A percentile compares a stretch with the other conserved stretches of the same genome.
Conservation (phyloP, 768 basidiomycete genomes). For the Exidia glandulosa region DNA sequence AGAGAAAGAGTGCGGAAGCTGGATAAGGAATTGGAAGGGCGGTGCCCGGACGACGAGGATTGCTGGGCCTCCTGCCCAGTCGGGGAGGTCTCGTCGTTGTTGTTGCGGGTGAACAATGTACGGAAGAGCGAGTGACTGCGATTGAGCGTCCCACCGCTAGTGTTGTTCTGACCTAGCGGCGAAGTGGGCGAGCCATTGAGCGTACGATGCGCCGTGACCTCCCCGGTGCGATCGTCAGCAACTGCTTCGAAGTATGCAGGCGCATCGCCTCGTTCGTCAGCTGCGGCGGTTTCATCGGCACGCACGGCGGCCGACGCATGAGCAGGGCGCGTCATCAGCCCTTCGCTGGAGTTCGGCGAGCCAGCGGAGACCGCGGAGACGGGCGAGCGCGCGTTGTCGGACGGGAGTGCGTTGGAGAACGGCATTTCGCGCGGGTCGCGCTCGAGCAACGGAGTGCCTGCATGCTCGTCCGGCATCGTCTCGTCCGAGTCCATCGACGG, state of each 20-base stretch:
- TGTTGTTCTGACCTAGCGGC: background rate
- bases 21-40: background rate
- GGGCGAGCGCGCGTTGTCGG: background rate
- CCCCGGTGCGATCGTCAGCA: slow-evolving; percentile 7
- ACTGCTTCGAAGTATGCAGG: slow-evolving; percentile 57
- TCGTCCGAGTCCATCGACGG: background rate
- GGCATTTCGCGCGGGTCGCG: slow-evolving; percentile 9
- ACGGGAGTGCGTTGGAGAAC: slow-evolving; percentile 18
- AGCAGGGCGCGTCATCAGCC: slow-evolving; percentile 10
- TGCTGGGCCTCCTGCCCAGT: background rate
- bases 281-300: too few relatives aligned
- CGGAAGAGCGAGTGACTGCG: background rate
- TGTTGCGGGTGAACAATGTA: background rate
- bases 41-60: background rate
- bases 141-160: background rate
- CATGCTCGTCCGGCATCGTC: background rate
- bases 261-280: slow-evolving; percentile 50
- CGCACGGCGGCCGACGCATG: too few relatives aligned
- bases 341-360: background rate
- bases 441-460: background rate
- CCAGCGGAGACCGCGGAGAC: background rate
- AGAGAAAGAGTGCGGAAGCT: background rate
- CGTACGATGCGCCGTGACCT: background rate
- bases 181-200: background rate
- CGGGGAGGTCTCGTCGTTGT: background rate